phyloP scores from a whole-genome alignment of 345 rosid species.

The Euphorbia peplus region DNA sequence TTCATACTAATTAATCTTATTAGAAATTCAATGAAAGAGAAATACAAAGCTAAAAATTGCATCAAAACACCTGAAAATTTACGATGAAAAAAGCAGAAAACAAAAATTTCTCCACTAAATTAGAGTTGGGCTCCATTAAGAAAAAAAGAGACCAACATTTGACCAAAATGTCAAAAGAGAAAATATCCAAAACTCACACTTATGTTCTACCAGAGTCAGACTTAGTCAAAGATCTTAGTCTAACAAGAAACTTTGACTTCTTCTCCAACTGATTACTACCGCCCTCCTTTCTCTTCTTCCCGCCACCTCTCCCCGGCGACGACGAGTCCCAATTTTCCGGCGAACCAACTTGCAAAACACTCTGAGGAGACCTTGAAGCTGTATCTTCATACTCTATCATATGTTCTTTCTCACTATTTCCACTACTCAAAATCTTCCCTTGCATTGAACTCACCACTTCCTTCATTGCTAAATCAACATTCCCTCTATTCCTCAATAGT shows the following conservation, averaged over 20 bases:
- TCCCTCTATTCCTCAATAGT: slow-evolving; percentile 37
- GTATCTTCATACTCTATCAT: slow-evolving; percentile 29
- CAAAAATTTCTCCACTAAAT: neutral
- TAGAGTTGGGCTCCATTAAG: neutral
- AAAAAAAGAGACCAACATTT: slow-evolving; percentile 5
- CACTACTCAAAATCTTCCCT: slow-evolving; percentile 22
- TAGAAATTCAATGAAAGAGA: neutral
- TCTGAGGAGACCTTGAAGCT: slow-evolving; percentile 39
- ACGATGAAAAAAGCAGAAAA: neutral
- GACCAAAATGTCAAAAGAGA: neutral
- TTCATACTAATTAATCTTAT: too few species aligned
- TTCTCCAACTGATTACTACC: slow-evolving; percentile 14
- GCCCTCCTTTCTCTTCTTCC: slow-evolving; percentile 28
- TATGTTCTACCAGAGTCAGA: slow-evolving; percentile 37
- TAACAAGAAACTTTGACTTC: slow-evolving; percentile 32
- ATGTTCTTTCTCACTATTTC: slow-evolving; percentile 13
- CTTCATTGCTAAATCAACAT: slow-evolving; percentile 38
- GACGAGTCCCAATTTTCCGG: slow-evolving; percentile 41
- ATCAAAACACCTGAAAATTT: neutral
- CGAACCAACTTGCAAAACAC: slow-evolving; percentile 32
- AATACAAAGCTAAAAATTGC: neutral
- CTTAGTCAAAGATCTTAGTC: slow-evolving; percentile 45
- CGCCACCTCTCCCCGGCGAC: slow-evolving; percentile 24
- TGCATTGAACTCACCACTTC: slow-evolving; percentile 43
- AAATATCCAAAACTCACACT: slow-evolving; percentile 3